These are phyloP conservation scores for Scytalidium lignicola DNA, from an alignment of 2,329 filamentous ascomycete genomes.

Conservation along the genomic window DNA sequence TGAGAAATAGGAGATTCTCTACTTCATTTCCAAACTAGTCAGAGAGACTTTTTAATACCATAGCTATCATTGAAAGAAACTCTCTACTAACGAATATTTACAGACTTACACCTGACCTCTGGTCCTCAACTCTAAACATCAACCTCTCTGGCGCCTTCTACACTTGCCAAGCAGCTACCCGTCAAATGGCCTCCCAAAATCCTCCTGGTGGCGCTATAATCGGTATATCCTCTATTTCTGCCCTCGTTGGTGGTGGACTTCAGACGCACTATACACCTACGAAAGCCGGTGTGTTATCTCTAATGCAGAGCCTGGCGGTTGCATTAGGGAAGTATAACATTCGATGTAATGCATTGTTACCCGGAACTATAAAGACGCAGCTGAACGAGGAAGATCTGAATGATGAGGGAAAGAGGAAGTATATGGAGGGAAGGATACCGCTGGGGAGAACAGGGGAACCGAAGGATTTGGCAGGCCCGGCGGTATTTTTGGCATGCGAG, in stretches of 20 bases:
- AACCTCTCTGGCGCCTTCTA: slow-evolving; percentile 90
- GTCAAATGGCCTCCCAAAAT: slow-evolving; percentile 67
- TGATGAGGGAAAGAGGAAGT: slow-evolving; percentile 65
- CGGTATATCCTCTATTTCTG: slow-evolving; percentile 66
- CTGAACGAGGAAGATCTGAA: slow-evolving; percentile 77
- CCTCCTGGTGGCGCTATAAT: slow-evolving; percentile 75
- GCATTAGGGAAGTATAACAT: slow-evolving; percentile 72
- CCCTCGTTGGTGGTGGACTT: slow-evolving; percentile 69
- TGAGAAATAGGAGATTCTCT: too few species aligned
- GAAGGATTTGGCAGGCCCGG: slow-evolving; percentile 74
- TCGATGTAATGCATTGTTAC: slow-evolving; percentile 77
- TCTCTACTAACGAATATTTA: background rate
- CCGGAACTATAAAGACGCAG: slow-evolving; percentile 79
- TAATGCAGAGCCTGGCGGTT: slow-evolving; percentile 81
- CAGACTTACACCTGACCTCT: slow-evolving; percentile 63
- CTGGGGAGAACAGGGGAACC: slow-evolving; percentile 69
- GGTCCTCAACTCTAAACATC: slow-evolving; percentile 66
- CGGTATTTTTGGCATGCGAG: slow-evolving; percentile 77
- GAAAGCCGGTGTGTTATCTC: slow-evolving; percentile 72
- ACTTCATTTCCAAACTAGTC: too few species aligned
- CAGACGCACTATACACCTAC: slow-evolving; percentile 88
- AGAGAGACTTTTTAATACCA: too few species aligned
- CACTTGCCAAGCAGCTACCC: slow-evolving; percentile 76
- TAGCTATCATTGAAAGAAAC: too few species aligned
- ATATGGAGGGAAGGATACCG: slow-evolving; percentile 80